A percentile compares a stretch with the other conserved stretches of the same genome.
Evolutionary conservation across 768 basidiomycete genomes (phyloP).

Genomic region (Tulasnella sp.): DNA sequence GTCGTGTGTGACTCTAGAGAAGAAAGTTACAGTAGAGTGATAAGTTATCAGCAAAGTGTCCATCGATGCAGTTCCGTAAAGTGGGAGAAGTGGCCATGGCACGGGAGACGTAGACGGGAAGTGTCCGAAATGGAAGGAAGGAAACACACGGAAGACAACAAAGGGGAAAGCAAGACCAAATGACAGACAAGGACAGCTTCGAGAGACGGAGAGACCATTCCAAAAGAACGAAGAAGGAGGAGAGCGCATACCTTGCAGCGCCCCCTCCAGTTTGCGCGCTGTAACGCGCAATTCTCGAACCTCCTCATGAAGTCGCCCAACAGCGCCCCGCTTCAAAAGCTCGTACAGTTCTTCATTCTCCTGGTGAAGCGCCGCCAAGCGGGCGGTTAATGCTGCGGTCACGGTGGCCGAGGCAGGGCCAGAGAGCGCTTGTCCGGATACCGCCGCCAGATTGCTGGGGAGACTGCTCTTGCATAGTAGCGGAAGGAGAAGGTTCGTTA

Average conservation of each 20-base stretch:
- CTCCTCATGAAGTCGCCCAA: constrained; percentile 34
- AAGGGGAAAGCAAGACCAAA: constrained; percentile 18
- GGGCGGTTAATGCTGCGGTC: constrained; percentile 72
- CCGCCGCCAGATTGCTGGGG: constrained; percentile 60
- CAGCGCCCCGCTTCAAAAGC: constrained; percentile 44
- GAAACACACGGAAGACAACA: constrained; percentile 33
- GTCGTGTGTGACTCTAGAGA: constrained; percentile 74
- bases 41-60: constrained; percentile 27
- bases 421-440: constrained; percentile 44
- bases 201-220: constrained; percentile 26
- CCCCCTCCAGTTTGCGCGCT: constrained; percentile 70
- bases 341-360: constrained; percentile 88
- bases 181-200: constrained; percentile 27
- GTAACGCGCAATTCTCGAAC: constrained; percentile 62
- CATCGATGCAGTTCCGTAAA: constrained; percentile 2
- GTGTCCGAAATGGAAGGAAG: constrained; percentile 16
- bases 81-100: constrained; percentile 19
- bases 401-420: constrained; percentile 55
- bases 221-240: constrained; percentile 30
- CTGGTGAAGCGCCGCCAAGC: constrained; percentile 72
- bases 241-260: constrained; percentile 64
- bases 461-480: constrained; percentile 41
- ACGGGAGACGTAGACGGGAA: constrained; percentile 10
- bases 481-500: constrained; percentile 60
- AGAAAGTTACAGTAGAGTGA: constrained; percentile 25